A percentile compares a stretch with the other conserved stretches of the same genome.
phyloP scores from a whole-genome alignment of 768 basidiomycete species.

The Amanita rimosa region DNA sequence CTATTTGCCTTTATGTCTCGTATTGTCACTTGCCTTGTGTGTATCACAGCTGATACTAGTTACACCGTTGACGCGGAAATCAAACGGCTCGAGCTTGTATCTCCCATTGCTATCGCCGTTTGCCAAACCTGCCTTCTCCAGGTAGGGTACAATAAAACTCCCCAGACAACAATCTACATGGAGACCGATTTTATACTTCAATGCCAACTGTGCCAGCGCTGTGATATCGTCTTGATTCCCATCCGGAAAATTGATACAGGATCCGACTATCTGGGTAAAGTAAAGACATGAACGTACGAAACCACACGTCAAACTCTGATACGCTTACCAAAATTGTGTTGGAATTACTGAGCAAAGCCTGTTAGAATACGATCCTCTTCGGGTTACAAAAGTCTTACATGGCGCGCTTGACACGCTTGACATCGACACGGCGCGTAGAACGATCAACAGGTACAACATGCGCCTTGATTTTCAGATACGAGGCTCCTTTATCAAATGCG shows the following conservation, averaged over 20 bases:
- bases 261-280: slow-evolving; percentile 62
- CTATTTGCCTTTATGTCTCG: background rate
- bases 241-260: slow-evolving; percentile 77
- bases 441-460: slow-evolving; percentile 78
- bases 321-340: too few relatives aligned
- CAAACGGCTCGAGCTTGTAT: slow-evolving; percentile 62
- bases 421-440: slow-evolving; percentile 64
- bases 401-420: slow-evolving; percentile 71
- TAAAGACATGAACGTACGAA: background rate
- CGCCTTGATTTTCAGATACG: slow-evolving; percentile 84
- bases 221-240: slow-evolving; percentile 83
- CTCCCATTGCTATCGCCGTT: slow-evolving; percentile 38
- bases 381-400: slow-evolving; percentile 45
- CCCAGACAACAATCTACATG: slow-evolving; percentile 96
- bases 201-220: slow-evolving; percentile 64
- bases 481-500: slow-evolving; percentile 89
- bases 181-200: slow-evolving; percentile 65
- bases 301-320: slow-evolving; percentile 1
- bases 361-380: background rate
- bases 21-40: slow-evolving; percentile 53
- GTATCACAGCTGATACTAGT: slow-evolving; percentile 95
- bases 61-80: slow-evolving; percentile 86
- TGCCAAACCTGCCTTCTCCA: slow-evolving; percentile 68
- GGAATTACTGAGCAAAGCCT: slow-evolving; percentile 42
- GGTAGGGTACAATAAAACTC: slow-evolving; percentile 88